A percentile compares a stretch with the other conserved stretches of the same genome.
Evolutionary conservation across 2,329 filamentous ascomycete genomes (phyloP).

Genomic region (Neopestalotiopsis sp.): DNA sequence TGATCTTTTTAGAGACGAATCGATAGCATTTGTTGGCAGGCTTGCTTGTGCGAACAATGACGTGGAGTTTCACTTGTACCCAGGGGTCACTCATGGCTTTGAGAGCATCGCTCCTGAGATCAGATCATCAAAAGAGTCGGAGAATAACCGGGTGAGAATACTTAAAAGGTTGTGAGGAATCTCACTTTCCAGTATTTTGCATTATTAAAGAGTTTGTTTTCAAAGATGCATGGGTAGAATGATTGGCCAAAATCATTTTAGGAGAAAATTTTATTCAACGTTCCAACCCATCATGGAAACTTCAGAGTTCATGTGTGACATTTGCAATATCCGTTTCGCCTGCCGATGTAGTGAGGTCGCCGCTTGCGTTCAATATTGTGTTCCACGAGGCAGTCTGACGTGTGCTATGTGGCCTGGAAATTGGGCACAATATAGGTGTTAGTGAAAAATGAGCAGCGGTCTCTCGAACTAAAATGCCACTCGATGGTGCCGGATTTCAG

Average conservation of each 20-base stretch:
- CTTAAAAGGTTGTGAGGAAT: slow-evolving; percentile 5
- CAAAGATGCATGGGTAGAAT: too few species aligned
- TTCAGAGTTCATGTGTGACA: too few species aligned
- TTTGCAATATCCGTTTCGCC: background rate
- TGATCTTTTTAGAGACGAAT: slow-evolving; percentile 23
- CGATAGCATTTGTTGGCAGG: slow-evolving; percentile 20
- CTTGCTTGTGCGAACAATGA: slow-evolving; percentile 16
- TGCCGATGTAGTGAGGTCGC: background rate
- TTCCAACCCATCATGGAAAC: too few species aligned
- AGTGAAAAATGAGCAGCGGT: background rate
- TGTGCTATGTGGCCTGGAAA: background rate
- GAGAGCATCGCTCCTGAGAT: slow-evolving; percentile 12
- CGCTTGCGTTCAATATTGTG: slow-evolving; percentile 1
- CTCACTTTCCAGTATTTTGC: too few species aligned
- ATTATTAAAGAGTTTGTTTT: too few species aligned
- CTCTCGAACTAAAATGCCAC: background rate
- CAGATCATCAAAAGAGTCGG: slow-evolving; percentile 7
- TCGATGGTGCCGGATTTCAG: background rate
- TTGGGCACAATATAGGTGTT: background rate
- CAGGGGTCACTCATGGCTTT: slow-evolving; percentile 17
- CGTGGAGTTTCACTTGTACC: slow-evolving; percentile 23
- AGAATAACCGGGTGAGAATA: slow-evolving; percentile 3
- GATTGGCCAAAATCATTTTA: too few species aligned
- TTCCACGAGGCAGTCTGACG: background rate
- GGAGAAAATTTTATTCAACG: too few species aligned